These are phyloP conservation scores for Talaromyces wortmannii DNA, from an alignment of 495 filamentous ascomycete species.

Conservation along the genomic window DNA sequence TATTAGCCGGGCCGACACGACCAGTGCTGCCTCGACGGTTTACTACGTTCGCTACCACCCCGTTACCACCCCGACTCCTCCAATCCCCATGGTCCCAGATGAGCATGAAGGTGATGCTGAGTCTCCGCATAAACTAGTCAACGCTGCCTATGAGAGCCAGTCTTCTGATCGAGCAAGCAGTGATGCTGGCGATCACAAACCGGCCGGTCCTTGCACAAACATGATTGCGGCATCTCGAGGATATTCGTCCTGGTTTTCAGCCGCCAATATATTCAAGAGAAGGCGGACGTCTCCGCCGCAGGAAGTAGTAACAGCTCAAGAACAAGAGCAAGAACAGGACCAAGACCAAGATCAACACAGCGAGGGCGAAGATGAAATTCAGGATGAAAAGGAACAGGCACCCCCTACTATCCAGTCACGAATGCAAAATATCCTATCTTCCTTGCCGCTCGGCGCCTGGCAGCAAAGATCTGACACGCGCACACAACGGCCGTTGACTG, in stretches of 20 bases:
- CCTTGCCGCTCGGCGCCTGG: constrained; percentile 5
- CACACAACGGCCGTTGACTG: constrained; percentile 36
- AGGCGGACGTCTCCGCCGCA: constrained; percentile 45
- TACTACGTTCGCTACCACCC: constrained; percentile 80
- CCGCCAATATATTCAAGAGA: constrained; percentile 47
- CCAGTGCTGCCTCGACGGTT: constrained; percentile 72
- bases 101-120: constrained; percentile 18
- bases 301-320: constrained; percentile 46
- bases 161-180: constrained; percentile 1
- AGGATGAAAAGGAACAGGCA: constrained; percentile 14
- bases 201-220: constrained; percentile 6
- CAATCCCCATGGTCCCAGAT: constrained; percentile 32
- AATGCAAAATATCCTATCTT: constrained; percentile 1
- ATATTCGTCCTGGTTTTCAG: constrained; percentile 36
- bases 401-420: constrained; percentile 4
- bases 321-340: constrained; percentile 20
- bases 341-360: constrained; percentile 11
- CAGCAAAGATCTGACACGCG: constrained; percentile 4
- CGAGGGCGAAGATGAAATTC: constrained; percentile 15
- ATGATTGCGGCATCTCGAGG: constrained; percentile 25
- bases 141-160: constrained; percentile 9
- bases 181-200: constrained; percentile 3
- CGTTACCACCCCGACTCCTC: constrained; percentile 59
- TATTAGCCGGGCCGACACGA: constrained; percentile 70
- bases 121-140: constrained; percentile 17